phyloP scores from a whole-genome alignment of 1,139 yeast species.

The Martiniozyma asiatica region DNA sequence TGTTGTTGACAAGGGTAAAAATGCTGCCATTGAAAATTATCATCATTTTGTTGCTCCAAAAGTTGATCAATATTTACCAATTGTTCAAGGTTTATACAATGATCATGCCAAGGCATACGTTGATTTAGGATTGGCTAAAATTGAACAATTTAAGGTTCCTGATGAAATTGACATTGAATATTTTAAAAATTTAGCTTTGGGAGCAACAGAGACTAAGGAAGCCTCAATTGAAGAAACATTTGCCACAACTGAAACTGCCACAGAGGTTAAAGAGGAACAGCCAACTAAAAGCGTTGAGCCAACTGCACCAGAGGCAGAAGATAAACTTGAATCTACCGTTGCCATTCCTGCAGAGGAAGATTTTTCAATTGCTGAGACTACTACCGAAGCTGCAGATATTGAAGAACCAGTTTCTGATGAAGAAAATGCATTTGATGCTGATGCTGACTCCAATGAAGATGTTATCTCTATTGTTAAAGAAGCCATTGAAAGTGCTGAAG shows the following conservation, averaged over 20 bases:
- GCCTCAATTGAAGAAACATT: constrained; percentile 2
- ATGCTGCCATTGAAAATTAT: not conserved
- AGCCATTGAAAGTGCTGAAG: constrained; percentile 4
- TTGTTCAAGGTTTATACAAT: not conserved
- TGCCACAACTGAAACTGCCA: constrained; percentile 2
- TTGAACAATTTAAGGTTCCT: no score
- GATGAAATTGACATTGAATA: no score
- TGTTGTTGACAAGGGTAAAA: constrained; percentile 12
- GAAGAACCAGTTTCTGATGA: constrained; percentile 1
- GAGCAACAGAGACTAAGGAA: not conserved
- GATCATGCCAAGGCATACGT: constrained; percentile 1
- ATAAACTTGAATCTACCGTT: not conserved
- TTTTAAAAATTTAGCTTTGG: no score
- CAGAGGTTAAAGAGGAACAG: not conserved
- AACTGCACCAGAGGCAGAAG: constrained; percentile 6
- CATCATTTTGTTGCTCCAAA: not conserved
- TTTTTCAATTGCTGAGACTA: constrained; percentile 3
- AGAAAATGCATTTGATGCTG: not conserved
- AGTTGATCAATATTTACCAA: constrained; percentile 1
- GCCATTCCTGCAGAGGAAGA: constrained; percentile 4
- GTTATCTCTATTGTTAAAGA: constrained; percentile 11
- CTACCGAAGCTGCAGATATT: not conserved
- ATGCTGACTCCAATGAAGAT: constrained; percentile 12
- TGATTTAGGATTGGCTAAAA: no score
- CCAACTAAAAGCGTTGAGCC: constrained; percentile 2